Base-by-base conservation (phyloP, 495 filamentous ascomycete species). In the Gamarada debralockiae region DNA sequence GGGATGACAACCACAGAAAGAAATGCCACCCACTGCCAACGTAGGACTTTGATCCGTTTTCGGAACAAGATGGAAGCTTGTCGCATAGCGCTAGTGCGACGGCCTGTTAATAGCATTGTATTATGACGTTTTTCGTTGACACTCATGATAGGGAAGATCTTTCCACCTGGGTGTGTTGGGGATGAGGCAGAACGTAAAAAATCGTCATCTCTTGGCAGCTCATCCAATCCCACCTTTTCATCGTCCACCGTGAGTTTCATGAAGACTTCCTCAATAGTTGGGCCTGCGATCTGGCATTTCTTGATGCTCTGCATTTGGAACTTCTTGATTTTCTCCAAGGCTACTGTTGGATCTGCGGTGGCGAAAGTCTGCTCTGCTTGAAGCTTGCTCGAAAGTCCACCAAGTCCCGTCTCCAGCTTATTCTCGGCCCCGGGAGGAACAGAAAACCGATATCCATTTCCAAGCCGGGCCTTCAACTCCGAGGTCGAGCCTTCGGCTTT, bases 221-320 rank as follows among this genome's bases (percentile, higher is more conserved):
- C 52, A 5, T 14, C 31, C n/a, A 15, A 9, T 5, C 41, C 42
- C 50, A 76, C 70, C 6, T 60, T 64, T 45, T 65, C 64, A 48
- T 77, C 70, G 58, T 91, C 86, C 47, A 85, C 84, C 0, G 87
- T 87, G n/a, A 93, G 74, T 53, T 86, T 86, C 57, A 93, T 66
- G 66, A 95, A 95, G 0, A 92, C 86, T 57, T 90, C 86, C 60
- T 91, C 87, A 52, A 95, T 91, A 0, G 86, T 92, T 2, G 89
- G 89, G 0, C 89, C 89, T 24, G 79, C 81, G 43, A 92, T 83
- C 41, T 84, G 81, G 62, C 89, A 90, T 31, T 90, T 83, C 2
- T 71, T 70, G 43, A 87, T 76, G 0, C 78, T 80, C 3, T 71
- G 69, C 2, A 66, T 63, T 92, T 86, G 2, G 92, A 72, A 24